Base-by-base conservation (phyloP, 441 rosid species). In the Lagerstroemia fauriei region DNA sequence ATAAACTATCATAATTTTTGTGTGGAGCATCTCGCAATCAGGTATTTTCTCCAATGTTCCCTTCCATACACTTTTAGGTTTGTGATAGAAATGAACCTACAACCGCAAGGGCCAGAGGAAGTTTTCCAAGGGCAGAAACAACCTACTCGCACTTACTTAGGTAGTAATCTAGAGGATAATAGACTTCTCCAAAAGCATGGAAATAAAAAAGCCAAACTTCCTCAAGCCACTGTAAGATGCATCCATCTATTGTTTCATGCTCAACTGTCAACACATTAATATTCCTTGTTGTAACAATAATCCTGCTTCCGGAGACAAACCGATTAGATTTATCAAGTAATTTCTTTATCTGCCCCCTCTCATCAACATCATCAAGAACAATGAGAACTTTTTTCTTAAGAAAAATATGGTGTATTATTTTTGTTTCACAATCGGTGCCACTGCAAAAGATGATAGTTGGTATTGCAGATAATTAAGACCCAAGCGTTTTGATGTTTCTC, bases 51-150 rank as follows among this genome's bases (percentile, higher is more conserved):
- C 51, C 31, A 71, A 32, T 38, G 66, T 80, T 0, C 0, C 0
- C 32, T 50, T 0, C 77, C 77, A 71, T 16, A 13, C 47, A 0
- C 0, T 6, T 41, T 71, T 2, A 0, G 0, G 13, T 17, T 56
- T 0, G 11, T 9, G 12, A 72, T 22, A 53, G 69, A 7, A 0
- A 9, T 0, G 69, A 80, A 38, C 77, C 82, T 10, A 71, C 9
- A 25, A 17, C 2, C 75, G 34, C 22, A 34, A 80, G 11, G 8
- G 69, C 82, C 25, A 80, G 53, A 71, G 82, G 82, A 1, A 79
- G 17, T 0, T 0, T 0, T 9, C 76, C n/a, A 0, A 38, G 1
- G 2, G 4, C 50, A 18, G 0, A 0, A 5, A 68, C 48, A 29
- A 79, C 51, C 27, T 18, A 0, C 48, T 0, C 24, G 0, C 48